A percentile compares a stretch with the other conserved stretches of the same genome.
Conservation (phyloP, 2,329 filamentous ascomycete genomes). For the Celoporthe dispersa region DNA sequence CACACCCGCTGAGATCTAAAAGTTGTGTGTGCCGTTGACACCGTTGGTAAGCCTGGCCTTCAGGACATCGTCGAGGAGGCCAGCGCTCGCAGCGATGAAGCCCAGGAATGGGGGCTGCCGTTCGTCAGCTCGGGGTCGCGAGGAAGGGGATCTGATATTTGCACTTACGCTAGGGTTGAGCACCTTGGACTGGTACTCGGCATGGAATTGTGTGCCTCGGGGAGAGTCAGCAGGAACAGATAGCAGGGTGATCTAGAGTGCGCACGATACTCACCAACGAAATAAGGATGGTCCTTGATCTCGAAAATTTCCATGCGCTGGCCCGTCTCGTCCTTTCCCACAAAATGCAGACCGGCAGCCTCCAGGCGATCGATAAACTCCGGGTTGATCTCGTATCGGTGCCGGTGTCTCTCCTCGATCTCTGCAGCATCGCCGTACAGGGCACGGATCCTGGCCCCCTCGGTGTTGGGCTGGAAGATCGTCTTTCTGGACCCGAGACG, state of each 20-base stretch:
- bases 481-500: slow-evolving; percentile 73
- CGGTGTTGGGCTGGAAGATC: slow-evolving; percentile 68
- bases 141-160: slow-evolving; percentile 6
- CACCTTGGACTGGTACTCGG: slow-evolving; percentile 31
- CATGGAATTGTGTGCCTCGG: slow-evolving; percentile 30
- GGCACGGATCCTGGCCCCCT: slow-evolving; percentile 72
- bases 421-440: slow-evolving; percentile 63
- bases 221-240: slow-evolving; percentile 9
- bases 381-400: slow-evolving; percentile 83
- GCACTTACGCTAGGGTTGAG: slow-evolving; percentile 30
- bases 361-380: slow-evolving; percentile 66
- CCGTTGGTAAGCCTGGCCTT: slow-evolving; percentile 31
- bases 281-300: slow-evolving; percentile 77
- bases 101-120: slow-evolving; percentile 68
- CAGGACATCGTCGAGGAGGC: slow-evolving; percentile 58
- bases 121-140: slow-evolving; percentile 30
- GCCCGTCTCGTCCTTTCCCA: slow-evolving; percentile 75
- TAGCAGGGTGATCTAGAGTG: slow-evolving; percentile 61
- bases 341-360: slow-evolving; percentile 67
- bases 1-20: not conserved
- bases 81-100: slow-evolving; percentile 79
- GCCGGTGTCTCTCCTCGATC: slow-evolving; percentile 72
- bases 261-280: slow-evolving; percentile 48
- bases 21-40: slow-evolving; percentile 24
- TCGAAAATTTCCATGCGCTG: slow-evolving; percentile 80